Evolutionary conservation across 768 basidiomycete species (phyloP).

Genomic region (Boletellus ananiceps): DNA sequence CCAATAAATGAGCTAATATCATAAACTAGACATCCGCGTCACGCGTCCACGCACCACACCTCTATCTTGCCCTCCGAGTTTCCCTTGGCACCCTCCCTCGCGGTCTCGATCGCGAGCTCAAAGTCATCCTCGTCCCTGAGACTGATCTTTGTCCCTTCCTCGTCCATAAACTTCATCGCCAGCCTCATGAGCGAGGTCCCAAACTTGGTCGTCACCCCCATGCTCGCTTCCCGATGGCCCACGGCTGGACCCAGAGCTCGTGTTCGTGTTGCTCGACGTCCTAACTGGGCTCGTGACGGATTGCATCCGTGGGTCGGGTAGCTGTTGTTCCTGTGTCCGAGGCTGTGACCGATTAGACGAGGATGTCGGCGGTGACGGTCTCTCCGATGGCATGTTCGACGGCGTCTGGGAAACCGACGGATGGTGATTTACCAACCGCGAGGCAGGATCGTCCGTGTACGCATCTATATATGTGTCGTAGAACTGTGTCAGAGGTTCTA

Average conservation of each 20-base stretch:
- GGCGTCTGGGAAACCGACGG: slow-evolving; percentile 12
- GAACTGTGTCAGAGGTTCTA: slow-evolving; percentile 51
- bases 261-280: too few species aligned
- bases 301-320: too few species aligned
- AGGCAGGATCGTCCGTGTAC: slow-evolving; percentile 41
- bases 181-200: slow-evolving; percentile 50
- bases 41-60: slow-evolving; percentile 70
- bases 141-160: slow-evolving; percentile 82
- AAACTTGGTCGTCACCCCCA: slow-evolving; percentile 62
- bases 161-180: slow-evolving; percentile 79
- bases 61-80: slow-evolving; percentile 81
- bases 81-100: slow-evolving; percentile 68
- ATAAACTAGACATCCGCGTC: too few species aligned
- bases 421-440: slow-evolving; percentile 15
- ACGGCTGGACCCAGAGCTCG: neutral
- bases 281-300: neutral
- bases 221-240: slow-evolving; percentile 10
- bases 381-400: neutral
- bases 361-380: neutral
- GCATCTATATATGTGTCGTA: slow-evolving; percentile 70
- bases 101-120: slow-evolving; percentile 87
- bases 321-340: neutral
- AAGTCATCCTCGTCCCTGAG: slow-evolving; percentile 84
- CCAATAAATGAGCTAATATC: too few species aligned
- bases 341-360: neutral